phyloP scores from a whole-genome alignment of 2,329 filamentous ascomycete species.

The Orbilia ellipsospora region DNA sequence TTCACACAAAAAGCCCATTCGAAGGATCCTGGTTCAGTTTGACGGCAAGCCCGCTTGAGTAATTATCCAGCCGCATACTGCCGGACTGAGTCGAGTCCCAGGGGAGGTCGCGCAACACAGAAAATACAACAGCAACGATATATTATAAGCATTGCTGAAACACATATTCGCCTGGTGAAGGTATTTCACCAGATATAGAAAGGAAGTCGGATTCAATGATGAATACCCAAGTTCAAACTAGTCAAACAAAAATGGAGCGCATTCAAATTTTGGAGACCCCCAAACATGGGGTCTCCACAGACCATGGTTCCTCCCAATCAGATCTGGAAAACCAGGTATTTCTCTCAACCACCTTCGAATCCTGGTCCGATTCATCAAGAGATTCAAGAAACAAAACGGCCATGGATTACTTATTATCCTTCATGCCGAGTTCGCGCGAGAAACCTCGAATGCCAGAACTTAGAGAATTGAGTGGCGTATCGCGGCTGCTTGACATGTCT shows the following conservation, averaged over 20 bases:
- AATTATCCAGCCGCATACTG: background rate
- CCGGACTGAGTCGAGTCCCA: background rate
- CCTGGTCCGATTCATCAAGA: background rate
- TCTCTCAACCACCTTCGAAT: background rate
- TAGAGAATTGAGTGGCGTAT: conserved; percentile 25
- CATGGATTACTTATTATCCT: conserved; percentile 28
- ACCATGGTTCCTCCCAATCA: background rate
- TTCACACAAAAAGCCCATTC: background rate
- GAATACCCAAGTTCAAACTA: conserved; percentile 11
- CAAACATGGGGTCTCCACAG: conserved; percentile 9
- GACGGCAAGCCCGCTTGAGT: background rate
- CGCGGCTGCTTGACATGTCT: conserved; percentile 23
- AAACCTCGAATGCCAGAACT: conserved; percentile 5
- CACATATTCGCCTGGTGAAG: conserved; percentile 10
- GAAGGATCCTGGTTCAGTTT: background rate
- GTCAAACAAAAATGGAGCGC: conserved; percentile 27
- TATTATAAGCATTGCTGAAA: conserved; percentile 11
- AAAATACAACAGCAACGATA: conserved; percentile 43
- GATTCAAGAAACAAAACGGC: conserved; percentile 16
- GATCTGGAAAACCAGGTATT: background rate
- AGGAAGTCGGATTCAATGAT: conserved; percentile 1
- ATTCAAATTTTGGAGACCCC: background rate
- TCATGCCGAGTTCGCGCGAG: background rate
- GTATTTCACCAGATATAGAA: background rate
- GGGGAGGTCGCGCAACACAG: conserved; percentile 31